Evolutionary conservation across 2,329 filamentous ascomycete species (phyloP).

Genomic region (Botrytis galanthina): DNA sequence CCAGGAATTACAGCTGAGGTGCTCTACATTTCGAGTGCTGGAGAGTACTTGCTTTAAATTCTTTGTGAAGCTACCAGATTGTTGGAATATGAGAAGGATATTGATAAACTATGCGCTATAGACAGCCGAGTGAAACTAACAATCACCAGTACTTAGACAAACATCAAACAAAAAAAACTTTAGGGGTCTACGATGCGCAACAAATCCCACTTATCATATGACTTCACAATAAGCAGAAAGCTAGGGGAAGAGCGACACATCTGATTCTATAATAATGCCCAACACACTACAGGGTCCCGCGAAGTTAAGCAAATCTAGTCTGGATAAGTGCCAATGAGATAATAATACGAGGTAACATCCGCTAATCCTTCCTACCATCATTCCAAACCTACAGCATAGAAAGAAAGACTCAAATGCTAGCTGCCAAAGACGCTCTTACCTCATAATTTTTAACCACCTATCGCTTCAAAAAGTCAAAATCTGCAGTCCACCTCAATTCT

Average conservation of each 20-base stretch:
- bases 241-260: not conserved
- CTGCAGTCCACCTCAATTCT: rapidly evolving
- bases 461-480: not conserved
- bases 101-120: not conserved
- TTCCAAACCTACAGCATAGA: not conserved
- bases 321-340: not conserved
- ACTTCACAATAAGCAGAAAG: not conserved
- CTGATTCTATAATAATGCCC: not conserved
- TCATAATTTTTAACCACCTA: not conserved
- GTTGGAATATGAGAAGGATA: too few species aligned
- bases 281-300: not conserved
- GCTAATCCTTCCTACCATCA: rapidly evolving
- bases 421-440: not conserved
- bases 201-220: not conserved
- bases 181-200: not conserved
- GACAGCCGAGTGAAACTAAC: not conserved
- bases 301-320: not conserved
- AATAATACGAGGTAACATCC: not conserved
- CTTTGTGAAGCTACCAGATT: not conserved
- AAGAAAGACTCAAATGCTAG: not conserved
- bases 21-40: not conserved
- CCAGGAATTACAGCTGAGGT: too few species aligned
- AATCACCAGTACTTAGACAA: not conserved
- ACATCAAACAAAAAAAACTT: not conserved
- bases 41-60: not conserved